phyloP scores from a whole-genome alignment of 208 protist species.

The Crithidia thermophila region DNA sequence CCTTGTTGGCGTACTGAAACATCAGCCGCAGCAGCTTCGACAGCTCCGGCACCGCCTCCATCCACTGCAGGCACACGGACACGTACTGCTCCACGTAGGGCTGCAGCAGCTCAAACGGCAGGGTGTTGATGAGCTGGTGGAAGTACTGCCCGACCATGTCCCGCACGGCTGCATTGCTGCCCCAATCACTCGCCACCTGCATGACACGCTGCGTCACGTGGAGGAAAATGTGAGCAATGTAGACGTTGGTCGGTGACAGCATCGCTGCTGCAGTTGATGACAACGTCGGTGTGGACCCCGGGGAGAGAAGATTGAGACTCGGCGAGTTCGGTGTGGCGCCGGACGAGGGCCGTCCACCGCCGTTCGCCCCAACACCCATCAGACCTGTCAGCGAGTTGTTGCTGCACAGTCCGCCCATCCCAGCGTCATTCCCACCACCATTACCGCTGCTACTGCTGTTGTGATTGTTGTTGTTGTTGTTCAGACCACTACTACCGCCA shows the following conservation, averaged over 20 bases:
- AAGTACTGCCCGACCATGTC: slow-evolving; percentile 61
- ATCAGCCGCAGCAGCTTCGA: slow-evolving; percentile 67
- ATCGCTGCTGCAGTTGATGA: too few species aligned
- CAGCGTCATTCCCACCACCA: too few species aligned
- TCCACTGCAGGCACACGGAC: slow-evolving; percentile 47
- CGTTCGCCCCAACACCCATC: too few species aligned
- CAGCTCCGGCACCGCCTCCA: slow-evolving; percentile 64
- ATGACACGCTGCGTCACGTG: slow-evolving; percentile 47
- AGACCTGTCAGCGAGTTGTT: too few species aligned
- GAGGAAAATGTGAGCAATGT: slow-evolving; percentile 43
- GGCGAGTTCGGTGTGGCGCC: slow-evolving; percentile 12
- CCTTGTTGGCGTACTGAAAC: slow-evolving; percentile 66
- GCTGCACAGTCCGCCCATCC: too few species aligned
- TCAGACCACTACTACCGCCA: not conserved
- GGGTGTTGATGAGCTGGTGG: slow-evolving; percentile 64
- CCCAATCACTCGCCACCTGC: slow-evolving; percentile 36
- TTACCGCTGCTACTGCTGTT: slow-evolving; percentile 6
- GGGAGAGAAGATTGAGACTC: too few species aligned
- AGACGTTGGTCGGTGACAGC: slow-evolving; percentile 8
- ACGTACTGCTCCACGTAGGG: slow-evolving; percentile 52
- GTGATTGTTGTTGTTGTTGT: slow-evolving; percentile 8
- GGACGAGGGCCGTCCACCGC: not conserved
- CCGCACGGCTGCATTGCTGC: slow-evolving; percentile 41
- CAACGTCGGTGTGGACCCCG: too few species aligned
- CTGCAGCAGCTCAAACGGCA: slow-evolving; percentile 56